phyloP scores from a whole-genome alignment of 163 green algal genomes.

The Chloromonas sp. region DNA sequence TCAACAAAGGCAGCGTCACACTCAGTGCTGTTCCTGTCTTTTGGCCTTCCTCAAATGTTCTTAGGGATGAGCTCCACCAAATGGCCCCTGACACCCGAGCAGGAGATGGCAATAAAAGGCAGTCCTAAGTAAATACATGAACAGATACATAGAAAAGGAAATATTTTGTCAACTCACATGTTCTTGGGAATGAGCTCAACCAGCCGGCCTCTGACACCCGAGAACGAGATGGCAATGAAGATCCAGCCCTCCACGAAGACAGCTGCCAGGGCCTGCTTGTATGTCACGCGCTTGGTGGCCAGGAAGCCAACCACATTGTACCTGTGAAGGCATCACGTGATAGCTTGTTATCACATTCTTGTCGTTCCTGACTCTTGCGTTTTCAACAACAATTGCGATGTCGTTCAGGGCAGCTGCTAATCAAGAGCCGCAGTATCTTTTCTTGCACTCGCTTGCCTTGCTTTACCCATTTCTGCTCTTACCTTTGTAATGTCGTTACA shows the following conservation, averaged over 20 bases:
- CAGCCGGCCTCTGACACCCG: slow-evolving; percentile 54
- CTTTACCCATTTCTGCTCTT: neutral
- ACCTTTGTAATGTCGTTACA: neutral
- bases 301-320: slow-evolving; percentile 70
- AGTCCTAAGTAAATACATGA: slow-evolving; percentile 76
- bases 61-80: slow-evolving; percentile 44
- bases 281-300: slow-evolving; percentile 43
- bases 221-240: slow-evolving; percentile 66
- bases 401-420: neutral
- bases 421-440: neutral
- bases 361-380: neutral
- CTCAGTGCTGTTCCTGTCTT: neutral
- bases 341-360: neutral
- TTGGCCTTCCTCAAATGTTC: neutral
- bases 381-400: neutral
- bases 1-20: neutral
- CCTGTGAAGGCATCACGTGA: neutral
- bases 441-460: neutral
- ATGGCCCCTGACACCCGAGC: slow-evolving; percentile 55
- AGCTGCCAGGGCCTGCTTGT: slow-evolving; percentile 61
- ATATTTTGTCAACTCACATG: neutral
- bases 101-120: slow-evolving; percentile 71
- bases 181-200: slow-evolving; percentile 36
- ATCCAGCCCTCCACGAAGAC: slow-evolving; percentile 81
- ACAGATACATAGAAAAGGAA: slow-evolving; percentile 42